A percentile compares a stretch with the other conserved stretches of the same genome.
Conservation (phyloP, 768 basidiomycete species). For the Polyporus arcularius region DNA sequence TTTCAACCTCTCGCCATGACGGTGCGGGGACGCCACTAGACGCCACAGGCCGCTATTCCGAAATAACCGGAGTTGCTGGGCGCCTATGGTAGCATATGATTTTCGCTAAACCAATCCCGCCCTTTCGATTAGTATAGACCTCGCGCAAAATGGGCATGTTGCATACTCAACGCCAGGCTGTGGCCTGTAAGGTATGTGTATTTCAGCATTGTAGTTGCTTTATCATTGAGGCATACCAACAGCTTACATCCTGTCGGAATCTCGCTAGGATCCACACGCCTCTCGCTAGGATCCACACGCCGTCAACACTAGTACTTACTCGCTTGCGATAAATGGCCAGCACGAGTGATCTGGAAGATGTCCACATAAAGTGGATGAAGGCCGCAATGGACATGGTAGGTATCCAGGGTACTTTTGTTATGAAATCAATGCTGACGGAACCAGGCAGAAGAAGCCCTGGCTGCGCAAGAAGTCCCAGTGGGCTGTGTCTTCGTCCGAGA, state of each 20-base stretch:
- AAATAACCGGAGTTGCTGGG: constrained; percentile 8
- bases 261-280: no score
- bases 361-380: constrained; percentile 72
- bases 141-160: not conserved
- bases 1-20: not conserved
- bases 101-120: constrained; percentile 1
- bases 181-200: no score
- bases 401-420: not conserved
- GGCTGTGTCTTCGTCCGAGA: constrained; percentile 93
- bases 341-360: constrained; percentile 2
- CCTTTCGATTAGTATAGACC: not conserved
- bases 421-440: not conserved
- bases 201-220: no score
- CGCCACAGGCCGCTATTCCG: not conserved
- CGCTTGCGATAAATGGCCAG: not conserved
- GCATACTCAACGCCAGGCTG: not conserved
- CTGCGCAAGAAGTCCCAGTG: constrained; percentile 88
- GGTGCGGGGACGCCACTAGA: not conserved
- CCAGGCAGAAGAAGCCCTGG: constrained; percentile 85
- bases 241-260: not conserved
- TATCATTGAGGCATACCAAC: no score
- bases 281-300: no score
- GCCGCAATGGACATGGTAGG: constrained; percentile 80
- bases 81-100: constrained; percentile 11
- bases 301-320: not conserved